These are phyloP conservation scores for Ganoderma meredithae DNA, from an alignment of 1,284 basidiomycete species.

Conservation along the genomic window DNA sequence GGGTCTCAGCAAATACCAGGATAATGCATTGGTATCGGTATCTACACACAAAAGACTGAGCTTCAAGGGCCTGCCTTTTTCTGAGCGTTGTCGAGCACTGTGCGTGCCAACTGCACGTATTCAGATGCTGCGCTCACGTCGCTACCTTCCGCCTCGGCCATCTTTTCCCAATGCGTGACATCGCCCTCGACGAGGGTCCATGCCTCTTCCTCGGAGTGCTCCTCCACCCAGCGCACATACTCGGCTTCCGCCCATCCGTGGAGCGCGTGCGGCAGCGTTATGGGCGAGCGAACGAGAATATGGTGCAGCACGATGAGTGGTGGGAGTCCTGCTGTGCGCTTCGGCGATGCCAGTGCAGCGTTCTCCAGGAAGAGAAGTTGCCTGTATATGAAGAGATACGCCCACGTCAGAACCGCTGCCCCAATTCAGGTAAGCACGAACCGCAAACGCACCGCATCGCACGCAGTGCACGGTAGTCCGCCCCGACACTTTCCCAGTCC, in stretches of 20 bases:
- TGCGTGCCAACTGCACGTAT: conserved; percentile 70
- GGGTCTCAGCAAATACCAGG: neutral
- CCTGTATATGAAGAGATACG: conserved; percentile 47
- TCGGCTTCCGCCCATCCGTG: conserved; percentile 94
- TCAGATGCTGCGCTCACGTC: conserved; percentile 54
- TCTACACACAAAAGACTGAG: neutral
- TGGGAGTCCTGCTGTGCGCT: conserved; percentile 76
- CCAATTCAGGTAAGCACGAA: conserved; percentile 15
- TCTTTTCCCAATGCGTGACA: conserved; percentile 76
- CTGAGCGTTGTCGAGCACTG: conserved; percentile 55
- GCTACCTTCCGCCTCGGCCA: conserved; percentile 58
- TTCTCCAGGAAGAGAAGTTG: conserved; percentile 90
- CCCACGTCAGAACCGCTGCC: conserved; percentile 2
- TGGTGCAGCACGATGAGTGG: conserved; percentile 90
- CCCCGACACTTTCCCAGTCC: conserved; percentile 75
- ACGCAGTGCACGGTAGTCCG: conserved; percentile 82
- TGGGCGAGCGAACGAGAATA: conserved; percentile 87
- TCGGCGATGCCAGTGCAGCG: conserved; percentile 65
- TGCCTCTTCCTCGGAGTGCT: conserved; percentile 77
- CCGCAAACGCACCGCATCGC: conserved; percentile 72
- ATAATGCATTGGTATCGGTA: neutral
- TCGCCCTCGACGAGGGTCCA: conserved; percentile 76
- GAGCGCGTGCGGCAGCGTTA: conserved; percentile 84
- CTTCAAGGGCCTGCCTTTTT: conserved; percentile 7
- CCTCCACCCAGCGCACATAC: conserved; percentile 89